A percentile compares a stretch with the other conserved stretches of the same genome.
Evolutionary conservation across 768 basidiomycete species (phyloP).

Genomic region (Agrocybe pediades): DNA sequence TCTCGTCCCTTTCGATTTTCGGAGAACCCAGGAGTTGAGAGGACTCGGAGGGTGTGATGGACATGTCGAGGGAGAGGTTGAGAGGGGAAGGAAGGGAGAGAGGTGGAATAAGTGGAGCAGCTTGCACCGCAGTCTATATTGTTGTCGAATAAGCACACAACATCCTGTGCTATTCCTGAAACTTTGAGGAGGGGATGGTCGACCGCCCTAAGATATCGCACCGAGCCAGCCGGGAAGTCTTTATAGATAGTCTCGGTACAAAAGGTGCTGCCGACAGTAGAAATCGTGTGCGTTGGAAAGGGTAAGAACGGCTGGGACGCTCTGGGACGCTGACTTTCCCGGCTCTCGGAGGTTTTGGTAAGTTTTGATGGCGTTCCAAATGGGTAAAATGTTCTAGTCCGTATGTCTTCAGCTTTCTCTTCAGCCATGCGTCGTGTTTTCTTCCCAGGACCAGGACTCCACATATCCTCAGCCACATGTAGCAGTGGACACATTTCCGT

Average conservation of each 20-base stretch:
- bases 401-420: too few species aligned
- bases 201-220: background rate
- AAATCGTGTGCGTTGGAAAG: too few species aligned
- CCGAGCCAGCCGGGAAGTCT: background rate
- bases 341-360: background rate
- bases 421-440: too few species aligned
- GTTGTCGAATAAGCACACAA: background rate
- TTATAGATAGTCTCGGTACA: background rate
- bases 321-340: background rate
- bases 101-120: background rate
- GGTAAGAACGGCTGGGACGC: background rate
- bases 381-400: background rate
- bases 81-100: background rate
- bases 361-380: background rate
- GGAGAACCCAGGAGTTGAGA: conserved; percentile 3
- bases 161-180: background rate
- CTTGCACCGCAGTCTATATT: background rate
- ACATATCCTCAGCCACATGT: too few species aligned
- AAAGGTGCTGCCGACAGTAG: background rate
- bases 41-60: conserved; percentile 5
- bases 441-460: too few species aligned
- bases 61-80: background rate
- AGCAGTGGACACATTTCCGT: too few species aligned
- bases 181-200: background rate
- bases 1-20: too few species aligned